Evolutionary conservation across 192 early-diverging fungal species (phyloP).

Genomic region (Coemansia sp.): DNA sequence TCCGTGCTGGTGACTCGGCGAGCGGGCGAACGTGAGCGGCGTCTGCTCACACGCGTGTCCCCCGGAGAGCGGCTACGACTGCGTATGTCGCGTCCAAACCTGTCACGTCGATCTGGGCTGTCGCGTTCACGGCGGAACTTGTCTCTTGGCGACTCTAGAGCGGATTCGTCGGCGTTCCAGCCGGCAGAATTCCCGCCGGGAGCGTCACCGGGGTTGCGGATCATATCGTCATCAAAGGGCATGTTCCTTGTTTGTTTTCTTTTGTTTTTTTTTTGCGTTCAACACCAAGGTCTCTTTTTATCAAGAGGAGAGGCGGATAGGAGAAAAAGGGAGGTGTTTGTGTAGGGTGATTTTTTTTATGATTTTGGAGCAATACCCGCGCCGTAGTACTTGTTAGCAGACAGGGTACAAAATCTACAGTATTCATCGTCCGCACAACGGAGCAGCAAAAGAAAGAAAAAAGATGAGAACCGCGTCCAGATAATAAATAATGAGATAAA

Average conservation of each 20-base stretch:
- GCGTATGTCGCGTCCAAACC: slow-evolving; percentile 52
- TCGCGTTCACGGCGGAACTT: slow-evolving; percentile 52
- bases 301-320: neutral
- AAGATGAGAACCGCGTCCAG: neutral
- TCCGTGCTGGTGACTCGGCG: slow-evolving; percentile 43
- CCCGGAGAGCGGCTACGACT: slow-evolving; percentile 46
- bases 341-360: neutral
- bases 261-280: slow-evolving; percentile 1
- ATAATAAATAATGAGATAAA: neutral
- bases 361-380: slow-evolving; percentile 9
- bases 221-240: slow-evolving; percentile 53
- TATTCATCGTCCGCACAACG: neutral
- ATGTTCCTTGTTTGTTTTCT: slow-evolving; percentile 19
- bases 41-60: slow-evolving; percentile 34
- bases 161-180: slow-evolving; percentile 12
- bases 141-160: slow-evolving; percentile 34
- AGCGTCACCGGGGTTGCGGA: slow-evolving; percentile 23
- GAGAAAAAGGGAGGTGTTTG: neutral
- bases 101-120: slow-evolving; percentile 54
- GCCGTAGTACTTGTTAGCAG: slow-evolving; percentile 5
- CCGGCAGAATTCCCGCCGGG: slow-evolving; percentile 9
- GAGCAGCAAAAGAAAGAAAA: neutral
- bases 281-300: neutral
- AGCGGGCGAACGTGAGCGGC: slow-evolving; percentile 50
- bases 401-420: slow-evolving; percentile 9